These are phyloP conservation scores for Komagataea norvegica DNA, from an alignment of 1,139 yeast genomes.

Conservation along the genomic window DNA sequence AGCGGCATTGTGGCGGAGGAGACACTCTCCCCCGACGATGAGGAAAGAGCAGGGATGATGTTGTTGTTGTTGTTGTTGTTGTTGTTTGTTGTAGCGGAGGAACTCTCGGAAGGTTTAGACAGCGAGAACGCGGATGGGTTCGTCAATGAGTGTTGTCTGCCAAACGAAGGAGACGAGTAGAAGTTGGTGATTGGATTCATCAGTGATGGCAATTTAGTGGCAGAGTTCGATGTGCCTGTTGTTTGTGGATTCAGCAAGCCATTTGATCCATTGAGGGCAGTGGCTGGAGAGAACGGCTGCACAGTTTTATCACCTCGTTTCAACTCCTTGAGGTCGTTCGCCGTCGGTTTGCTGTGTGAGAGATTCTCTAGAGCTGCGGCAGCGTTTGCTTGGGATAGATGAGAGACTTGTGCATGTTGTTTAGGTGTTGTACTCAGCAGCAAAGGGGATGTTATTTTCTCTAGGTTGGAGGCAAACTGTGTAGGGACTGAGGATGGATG, in stretches of 20 bases:
- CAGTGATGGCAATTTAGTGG: constrained; percentile 17
- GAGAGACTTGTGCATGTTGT: constrained; percentile 25
- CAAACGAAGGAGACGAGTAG: constrained; percentile 28
- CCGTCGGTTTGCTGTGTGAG: constrained; percentile 12
- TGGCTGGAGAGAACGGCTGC: constrained; percentile 24
- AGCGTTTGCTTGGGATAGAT: constrained; percentile 29
- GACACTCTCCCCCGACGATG: no score
- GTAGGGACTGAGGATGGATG: constrained; percentile 69
- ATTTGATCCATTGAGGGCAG: constrained; percentile 16
- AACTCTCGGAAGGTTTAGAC: no score
- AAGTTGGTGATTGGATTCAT: constrained; percentile 20
- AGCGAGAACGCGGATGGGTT: constrained; percentile 25
- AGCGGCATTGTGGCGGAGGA: no score
- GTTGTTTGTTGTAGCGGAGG: no score
- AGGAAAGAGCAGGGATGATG: no score
- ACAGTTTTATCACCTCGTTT: neutral
- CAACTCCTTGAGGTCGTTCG: constrained; percentile 9
- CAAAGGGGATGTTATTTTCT: constrained; percentile 60
- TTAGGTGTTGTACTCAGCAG: constrained; percentile 42
- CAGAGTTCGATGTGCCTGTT: constrained; percentile 2
- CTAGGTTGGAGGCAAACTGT: constrained; percentile 62
- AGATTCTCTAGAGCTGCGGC: constrained; percentile 57
- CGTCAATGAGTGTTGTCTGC: constrained; percentile 26
- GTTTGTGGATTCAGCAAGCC: neutral
- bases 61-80: no score